Base-by-base conservation (phyloP, 345 rosid genomes). In the Barbarea vulgaris region DNA sequence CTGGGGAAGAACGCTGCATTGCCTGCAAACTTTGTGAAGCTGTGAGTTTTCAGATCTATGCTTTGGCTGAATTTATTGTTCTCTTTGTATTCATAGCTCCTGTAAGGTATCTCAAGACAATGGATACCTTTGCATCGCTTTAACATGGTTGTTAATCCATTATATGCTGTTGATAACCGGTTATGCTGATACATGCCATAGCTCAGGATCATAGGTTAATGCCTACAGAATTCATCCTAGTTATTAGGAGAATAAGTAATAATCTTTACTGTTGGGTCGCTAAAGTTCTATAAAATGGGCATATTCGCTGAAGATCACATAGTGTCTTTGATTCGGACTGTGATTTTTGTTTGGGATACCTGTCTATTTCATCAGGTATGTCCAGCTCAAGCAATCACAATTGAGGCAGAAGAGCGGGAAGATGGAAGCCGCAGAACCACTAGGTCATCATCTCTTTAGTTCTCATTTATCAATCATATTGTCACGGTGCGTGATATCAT, bases 21-120 rank as follows among this genome's bases (percentile, higher is more conserved):
- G 98, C 99, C 67, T 96, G 98, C 81, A 93, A 93, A 86, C 98
- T 96, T 46, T 96, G 98, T 73, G 99, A 96, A 88, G 99, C 99
- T 67, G 98, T 90, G 84, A 90, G 85, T 80, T 64, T 47, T 62
- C 30, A 28, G 4, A 28, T 28, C n/a, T 28, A 3, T 28, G 30
- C 30, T 28, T 2, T 2, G 33, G 7, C 4, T 30, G 4, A 30
- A 30, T 30, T 30, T 30, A 5, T 1, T 30, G 31, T 30, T 30
- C 25, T 30, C 31, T 30, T 30, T 30, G 28, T 55, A 2, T 18
- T 5, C 52, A 47, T 25, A 46, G 65, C 53, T 12, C 74, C 37
- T 50, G 25, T 15, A 57, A 68, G 74, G 37, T n/a, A 60, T 51
- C 61, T 68, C 30, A 28, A 9, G 60, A 53, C n/a, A 24, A 17